Evolutionary conservation across 352 stramenopile genomes (phyloP).

Genomic region (Pythium aristosporum): DNA sequence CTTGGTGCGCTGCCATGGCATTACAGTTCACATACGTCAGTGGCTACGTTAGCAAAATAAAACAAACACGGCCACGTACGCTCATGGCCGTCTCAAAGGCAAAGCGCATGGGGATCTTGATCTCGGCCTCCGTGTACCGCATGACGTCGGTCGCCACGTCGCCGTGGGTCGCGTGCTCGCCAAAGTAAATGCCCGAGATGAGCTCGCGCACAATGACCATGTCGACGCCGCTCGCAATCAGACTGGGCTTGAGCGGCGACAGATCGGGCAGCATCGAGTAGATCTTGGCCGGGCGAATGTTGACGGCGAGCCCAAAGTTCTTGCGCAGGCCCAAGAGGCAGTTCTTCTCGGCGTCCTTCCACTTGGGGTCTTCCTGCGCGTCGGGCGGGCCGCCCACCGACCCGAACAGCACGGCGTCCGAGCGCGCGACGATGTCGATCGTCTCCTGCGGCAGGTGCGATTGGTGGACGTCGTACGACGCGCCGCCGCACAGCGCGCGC

Average conservation of each 20-base stretch:
- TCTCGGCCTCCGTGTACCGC: constrained; percentile 96
- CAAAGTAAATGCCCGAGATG: constrained; percentile 99
- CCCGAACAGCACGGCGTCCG: constrained; percentile 93
- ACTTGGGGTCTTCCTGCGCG: constrained; percentile 85
- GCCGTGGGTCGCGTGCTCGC: constrained; percentile 77
- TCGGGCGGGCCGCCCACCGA: constrained; percentile 96
- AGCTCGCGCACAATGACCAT: constrained; percentile 99
- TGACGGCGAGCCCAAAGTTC: constrained; percentile 97
- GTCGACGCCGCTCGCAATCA: constrained; percentile 95
- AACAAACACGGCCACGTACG: constrained; percentile 33
- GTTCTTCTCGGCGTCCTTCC: constrained; percentile 93
- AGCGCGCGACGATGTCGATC: constrained; percentile 89
- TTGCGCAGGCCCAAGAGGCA: constrained; percentile 97
- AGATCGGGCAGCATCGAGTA: constrained; percentile 97
- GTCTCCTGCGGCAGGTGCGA: constrained; percentile 94
- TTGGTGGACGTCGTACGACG: constrained; percentile 91
- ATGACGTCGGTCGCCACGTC: constrained; percentile 92
- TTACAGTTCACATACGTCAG: not conserved
- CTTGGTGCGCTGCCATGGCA: constrained; percentile 79
- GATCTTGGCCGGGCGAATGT: constrained; percentile 98
- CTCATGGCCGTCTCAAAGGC: constrained; percentile 81
- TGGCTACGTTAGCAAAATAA: too few relatives aligned
- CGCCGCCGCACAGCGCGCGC: constrained; percentile 95
- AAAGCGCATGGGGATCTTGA: constrained; percentile 82
- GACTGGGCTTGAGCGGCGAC: constrained; percentile 96